Evolutionary conservation across 2,329 filamentous ascomycete species (phyloP).

Genomic region (Cytospora piceae): DNA sequence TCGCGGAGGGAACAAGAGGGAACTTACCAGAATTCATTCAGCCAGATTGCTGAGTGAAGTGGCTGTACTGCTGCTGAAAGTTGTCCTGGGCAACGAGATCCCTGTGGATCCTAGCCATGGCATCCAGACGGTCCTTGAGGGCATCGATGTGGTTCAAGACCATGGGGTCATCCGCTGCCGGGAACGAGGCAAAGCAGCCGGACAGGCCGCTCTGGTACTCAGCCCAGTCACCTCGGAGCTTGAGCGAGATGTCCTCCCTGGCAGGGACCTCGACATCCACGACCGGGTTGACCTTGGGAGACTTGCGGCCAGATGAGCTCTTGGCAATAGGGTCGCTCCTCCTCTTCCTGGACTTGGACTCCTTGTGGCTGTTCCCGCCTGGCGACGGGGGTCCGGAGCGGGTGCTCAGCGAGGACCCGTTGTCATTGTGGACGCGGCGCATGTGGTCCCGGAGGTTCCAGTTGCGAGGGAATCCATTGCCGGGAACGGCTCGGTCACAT

Average conservation of each 20-base stretch:
- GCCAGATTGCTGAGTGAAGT: conserved; percentile 43
- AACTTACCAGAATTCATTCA: conserved; percentile 41
- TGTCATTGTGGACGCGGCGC: conserved; percentile 84
- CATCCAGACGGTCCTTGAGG: conserved; percentile 53
- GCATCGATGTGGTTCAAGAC: conserved; percentile 58
- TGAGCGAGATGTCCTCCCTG: conserved; percentile 43
- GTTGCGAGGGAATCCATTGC: conserved; percentile 89
- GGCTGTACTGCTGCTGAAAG: conserved; percentile 41
- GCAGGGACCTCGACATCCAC: conserved; percentile 39
- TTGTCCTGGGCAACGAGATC: conserved; percentile 42
- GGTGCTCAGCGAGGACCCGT: conserved; percentile 43
- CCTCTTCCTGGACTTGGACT: conserved; percentile 59
- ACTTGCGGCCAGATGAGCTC: conserved; percentile 52
- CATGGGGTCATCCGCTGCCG: conserved; percentile 55
- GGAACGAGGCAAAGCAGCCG: conserved; percentile 56
- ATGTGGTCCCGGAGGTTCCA: conserved; percentile 98
- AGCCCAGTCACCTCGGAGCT: conserved; percentile 59
- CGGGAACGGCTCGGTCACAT: conserved; percentile 80
- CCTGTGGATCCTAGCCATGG: conserved; percentile 57
- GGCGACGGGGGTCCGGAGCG: conserved; percentile 35
- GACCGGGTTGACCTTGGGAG: conserved; percentile 37
- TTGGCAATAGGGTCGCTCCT: conserved; percentile 56
- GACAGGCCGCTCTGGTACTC: conserved; percentile 68
- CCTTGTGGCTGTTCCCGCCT: conserved; percentile 35
- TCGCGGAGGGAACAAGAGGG: not conserved